phyloP scores from a whole-genome alignment of 768 basidiomycete species.

The Cytidiella melzeri region DNA sequence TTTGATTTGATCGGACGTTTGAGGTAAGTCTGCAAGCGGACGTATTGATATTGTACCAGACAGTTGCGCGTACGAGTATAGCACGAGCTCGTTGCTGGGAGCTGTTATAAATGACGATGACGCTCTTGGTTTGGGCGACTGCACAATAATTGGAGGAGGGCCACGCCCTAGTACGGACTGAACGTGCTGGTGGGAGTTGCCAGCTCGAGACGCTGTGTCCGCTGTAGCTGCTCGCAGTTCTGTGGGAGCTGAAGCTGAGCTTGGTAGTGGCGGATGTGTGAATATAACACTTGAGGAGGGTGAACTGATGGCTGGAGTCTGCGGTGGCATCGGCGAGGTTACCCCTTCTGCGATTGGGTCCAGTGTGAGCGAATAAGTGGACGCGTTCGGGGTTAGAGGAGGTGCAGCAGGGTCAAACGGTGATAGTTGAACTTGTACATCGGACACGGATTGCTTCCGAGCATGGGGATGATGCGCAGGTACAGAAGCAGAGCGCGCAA shows the following conservation, averaged over 20 bases:
- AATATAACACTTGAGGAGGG: constrained; percentile 15
- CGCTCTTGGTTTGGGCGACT: neutral
- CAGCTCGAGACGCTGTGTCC: too few relatives aligned
- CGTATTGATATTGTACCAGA: constrained; percentile 59
- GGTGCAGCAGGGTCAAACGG: constrained; percentile 17
- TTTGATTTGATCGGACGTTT: constrained; percentile 39
- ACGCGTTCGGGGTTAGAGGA: constrained; percentile 25
- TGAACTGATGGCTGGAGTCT: constrained; percentile 15
- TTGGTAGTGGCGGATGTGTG: neutral
- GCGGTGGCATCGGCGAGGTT: constrained; percentile 21
- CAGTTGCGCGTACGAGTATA: constrained; percentile 84
- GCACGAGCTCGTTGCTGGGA: constrained; percentile 58
- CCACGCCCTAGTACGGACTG: neutral
- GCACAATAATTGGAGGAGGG: neutral
- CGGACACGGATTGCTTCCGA: constrained; percentile 63
- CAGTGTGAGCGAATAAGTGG: constrained; percentile 28
- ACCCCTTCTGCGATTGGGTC: constrained; percentile 29
- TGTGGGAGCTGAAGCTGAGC: neutral
- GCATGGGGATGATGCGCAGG: constrained; percentile 70
- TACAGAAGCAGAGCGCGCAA: constrained; percentile 37
- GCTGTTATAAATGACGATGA: constrained; percentile 18
- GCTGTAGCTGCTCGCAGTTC: too few relatives aligned
- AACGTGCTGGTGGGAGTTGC: constrained; percentile 13
- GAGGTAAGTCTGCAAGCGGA: constrained; percentile 36
- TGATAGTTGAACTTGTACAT: constrained; percentile 36